phyloP scores from a whole-genome alignment of 768 basidiomycete species.

The Pleurotus platypus region DNA sequence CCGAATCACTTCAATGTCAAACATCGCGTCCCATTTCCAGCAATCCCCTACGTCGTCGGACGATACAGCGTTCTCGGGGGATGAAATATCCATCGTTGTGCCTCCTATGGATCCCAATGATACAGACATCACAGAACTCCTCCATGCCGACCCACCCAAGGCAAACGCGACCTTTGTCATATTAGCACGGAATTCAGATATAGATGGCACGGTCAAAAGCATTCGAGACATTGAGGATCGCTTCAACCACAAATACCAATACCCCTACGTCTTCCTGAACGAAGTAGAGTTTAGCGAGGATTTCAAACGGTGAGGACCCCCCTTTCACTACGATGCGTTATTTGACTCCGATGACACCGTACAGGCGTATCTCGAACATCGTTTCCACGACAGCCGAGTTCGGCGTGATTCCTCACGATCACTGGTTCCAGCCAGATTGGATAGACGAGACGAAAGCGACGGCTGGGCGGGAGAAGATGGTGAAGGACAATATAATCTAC shows the following conservation, averaged over 20 bases:
- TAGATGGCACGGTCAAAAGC: constrained; percentile 58
- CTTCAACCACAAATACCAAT: constrained; percentile 74
- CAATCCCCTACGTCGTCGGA: background rate
- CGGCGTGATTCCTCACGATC: constrained; percentile 60
- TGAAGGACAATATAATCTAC: constrained; percentile 40
- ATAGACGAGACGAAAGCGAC: constrained; percentile 71
- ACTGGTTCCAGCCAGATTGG: constrained; percentile 78
- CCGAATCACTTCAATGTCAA: background rate
- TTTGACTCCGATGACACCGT: background rate
- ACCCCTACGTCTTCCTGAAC: constrained; percentile 87
- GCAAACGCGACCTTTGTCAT: constrained; percentile 44
- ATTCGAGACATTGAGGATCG: constrained; percentile 77
- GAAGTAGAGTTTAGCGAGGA: constrained; percentile 74
- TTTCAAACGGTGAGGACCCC: constrained; percentile 56
- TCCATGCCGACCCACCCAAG: constrained; percentile 3
- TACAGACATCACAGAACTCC: background rate
- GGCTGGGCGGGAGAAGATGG: constrained; percentile 57
- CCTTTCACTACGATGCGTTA: background rate
- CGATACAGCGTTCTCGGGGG: background rate
- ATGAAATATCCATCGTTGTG: background rate
- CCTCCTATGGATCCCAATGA: background rate
- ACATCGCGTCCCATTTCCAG: constrained; percentile 3
- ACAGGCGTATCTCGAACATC: background rate
- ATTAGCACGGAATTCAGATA: constrained; percentile 66
- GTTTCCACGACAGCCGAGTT: constrained; percentile 34